Conservation (phyloP, 1,139 yeast species). For the Nakaseomyces glabratus region DNA sequence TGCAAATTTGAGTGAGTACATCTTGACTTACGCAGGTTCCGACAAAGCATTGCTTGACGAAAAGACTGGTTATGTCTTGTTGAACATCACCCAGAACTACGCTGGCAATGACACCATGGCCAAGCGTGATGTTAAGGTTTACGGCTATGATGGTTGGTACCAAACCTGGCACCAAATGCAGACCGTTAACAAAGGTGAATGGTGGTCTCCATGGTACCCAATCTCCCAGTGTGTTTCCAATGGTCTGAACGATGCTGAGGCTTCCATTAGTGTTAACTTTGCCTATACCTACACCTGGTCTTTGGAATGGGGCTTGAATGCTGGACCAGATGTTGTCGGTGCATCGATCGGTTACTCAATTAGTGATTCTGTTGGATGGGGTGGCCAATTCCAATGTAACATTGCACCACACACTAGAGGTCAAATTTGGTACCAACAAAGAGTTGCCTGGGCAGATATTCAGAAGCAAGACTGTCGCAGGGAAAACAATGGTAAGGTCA, state of each 20-base stretch:
- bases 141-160: constrained; percentile 4
- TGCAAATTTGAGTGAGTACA: no score
- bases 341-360: constrained; percentile 2
- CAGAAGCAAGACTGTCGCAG: no score
- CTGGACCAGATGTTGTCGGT: neutral
- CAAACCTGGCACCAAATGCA: constrained; percentile 1
- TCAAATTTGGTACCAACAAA: constrained; percentile 1
- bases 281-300: constrained; percentile 1
- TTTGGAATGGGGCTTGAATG: neutral
- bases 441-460: no score
- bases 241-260: neutral
- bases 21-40: no score
- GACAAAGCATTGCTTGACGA: no score
- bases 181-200: neutral
- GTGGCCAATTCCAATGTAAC: constrained; percentile 1
- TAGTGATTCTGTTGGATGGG: neutral
- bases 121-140: no score
- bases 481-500: no score
- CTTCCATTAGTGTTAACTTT: neutral
- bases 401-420: constrained; percentile 1
- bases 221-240: constrained; percentile 1
- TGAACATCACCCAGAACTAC: no score
- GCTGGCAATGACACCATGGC: no score
- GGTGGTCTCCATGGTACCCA: constrained; percentile 4
- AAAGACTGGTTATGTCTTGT: no score